These are phyloP conservation scores for Phyllosticta citrichinensis DNA, from an alignment of 2,329 filamentous ascomycete genomes.

Conservation along the genomic window DNA sequence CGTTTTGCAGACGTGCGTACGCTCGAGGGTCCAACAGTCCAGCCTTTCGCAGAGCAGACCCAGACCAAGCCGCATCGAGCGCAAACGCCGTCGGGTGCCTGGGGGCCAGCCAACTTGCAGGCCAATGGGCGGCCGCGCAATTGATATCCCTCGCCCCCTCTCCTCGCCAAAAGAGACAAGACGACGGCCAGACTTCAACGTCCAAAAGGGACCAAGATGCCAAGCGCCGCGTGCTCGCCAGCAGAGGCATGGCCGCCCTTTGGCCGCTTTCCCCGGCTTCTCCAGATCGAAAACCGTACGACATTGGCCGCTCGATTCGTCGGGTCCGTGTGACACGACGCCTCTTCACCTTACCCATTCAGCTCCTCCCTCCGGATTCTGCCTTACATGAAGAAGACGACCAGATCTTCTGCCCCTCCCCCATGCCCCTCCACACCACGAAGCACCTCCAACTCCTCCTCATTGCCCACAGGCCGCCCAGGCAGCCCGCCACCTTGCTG, in stretches of 20 bases:
- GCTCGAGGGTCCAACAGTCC: not conserved
- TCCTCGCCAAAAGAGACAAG: too few species aligned
- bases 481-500: not conserved
- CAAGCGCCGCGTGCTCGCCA: not conserved
- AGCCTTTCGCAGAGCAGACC: not conserved
- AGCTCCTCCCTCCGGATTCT: not conserved
- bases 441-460: not conserved
- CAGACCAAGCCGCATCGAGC: not conserved
- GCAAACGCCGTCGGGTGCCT: not conserved
- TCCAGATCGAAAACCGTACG: not conserved
- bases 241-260: not conserved
- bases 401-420: not conserved
- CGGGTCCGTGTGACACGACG: not conserved
- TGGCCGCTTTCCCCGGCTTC: not conserved
- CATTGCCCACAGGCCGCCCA: not conserved
- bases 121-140: not conserved
- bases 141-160: not conserved
- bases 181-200: too few species aligned
- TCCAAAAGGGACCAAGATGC: not conserved
- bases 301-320: not conserved
- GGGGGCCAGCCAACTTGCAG: not conserved
- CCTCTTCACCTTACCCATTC: not conserved
- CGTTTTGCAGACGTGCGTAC: not conserved
- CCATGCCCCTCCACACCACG: not conserved
- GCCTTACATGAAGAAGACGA: not conserved